A percentile compares a stretch with the other conserved stretches of the same genome.
These are phyloP conservation scores for Nidularia sp. DNA, from an alignment of 768 basidiomycete species.

Conservation along the genomic window DNA sequence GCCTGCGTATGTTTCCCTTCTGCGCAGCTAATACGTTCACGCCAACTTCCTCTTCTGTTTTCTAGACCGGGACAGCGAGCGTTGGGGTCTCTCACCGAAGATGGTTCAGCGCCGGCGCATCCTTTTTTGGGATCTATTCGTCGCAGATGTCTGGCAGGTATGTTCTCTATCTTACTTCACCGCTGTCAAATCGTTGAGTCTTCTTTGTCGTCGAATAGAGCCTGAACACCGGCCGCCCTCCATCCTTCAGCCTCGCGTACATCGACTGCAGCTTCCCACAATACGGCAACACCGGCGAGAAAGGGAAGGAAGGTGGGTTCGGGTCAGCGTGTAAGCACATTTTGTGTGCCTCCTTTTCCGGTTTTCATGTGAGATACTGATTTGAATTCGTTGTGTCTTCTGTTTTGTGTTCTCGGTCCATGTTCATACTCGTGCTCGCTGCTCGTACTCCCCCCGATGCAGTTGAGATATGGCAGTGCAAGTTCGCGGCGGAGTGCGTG, in stretches of 20 bases:
- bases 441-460: neutral
- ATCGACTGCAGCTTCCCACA: slow-evolving; percentile 64
- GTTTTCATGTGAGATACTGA: neutral
- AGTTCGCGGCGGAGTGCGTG: slow-evolving; percentile 63
- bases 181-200: too few species aligned
- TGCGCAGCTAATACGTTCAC: too few species aligned
- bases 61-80: slow-evolving; percentile 59
- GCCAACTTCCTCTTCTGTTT: neutral
- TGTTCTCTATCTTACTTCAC: slow-evolving; percentile 8
- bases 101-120: slow-evolving; percentile 63
- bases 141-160: slow-evolving; percentile 69
- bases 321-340: slow-evolving; percentile 24
- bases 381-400: neutral
- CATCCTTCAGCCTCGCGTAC: slow-evolving; percentile 60
- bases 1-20: slow-evolving; percentile 49
- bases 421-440: slow-evolving; percentile 1
- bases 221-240: slow-evolving; percentile 67
- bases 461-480: slow-evolving; percentile 62
- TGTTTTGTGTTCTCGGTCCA: neutral
- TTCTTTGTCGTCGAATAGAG: slow-evolving; percentile 33
- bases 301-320: slow-evolving; percentile 21
- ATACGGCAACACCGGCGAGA: slow-evolving; percentile 19
- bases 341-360: neutral
- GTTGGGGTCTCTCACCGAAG: slow-evolving; percentile 60
- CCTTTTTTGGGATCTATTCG: slow-evolving; percentile 77